Percentiles rank a stretch among this genome's conserved stretches.
Evolutionary conservation across 164 flowering plant species (phyloP).

Genomic region (Liriodendron chinense): DNA sequence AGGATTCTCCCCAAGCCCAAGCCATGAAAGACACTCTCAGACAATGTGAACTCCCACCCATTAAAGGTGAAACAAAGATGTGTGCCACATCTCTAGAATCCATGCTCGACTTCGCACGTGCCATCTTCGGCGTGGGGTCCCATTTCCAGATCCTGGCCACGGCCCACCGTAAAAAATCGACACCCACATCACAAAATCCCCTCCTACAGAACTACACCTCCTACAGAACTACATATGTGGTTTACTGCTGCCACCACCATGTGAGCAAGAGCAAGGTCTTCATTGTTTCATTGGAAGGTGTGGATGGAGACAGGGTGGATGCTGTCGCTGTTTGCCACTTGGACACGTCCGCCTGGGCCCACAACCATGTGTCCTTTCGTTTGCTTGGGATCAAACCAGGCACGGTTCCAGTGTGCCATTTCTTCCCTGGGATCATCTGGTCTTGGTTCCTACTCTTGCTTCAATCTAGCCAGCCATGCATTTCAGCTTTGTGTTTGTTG

Average conservation of each 20-base stretch:
- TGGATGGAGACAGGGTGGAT: conserved; percentile 36
- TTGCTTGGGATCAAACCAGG: conserved; percentile 39
- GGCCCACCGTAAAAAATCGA: neutral
- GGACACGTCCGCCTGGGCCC: conserved; percentile 53
- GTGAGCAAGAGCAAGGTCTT: conserved; percentile 28
- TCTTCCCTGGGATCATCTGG: conserved; percentile 44
- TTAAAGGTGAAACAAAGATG: conserved; percentile 38
- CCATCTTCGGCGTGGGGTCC: conserved; percentile 22
- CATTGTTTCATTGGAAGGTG: conserved; percentile 30
- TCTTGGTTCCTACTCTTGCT: conserved; percentile 36
- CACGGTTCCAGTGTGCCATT: conserved; percentile 47
- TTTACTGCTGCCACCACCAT: conserved; percentile 58
- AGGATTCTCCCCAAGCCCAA: conserved; percentile 43
- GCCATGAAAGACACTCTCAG: conserved; percentile 49
- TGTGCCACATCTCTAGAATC: conserved; percentile 48
- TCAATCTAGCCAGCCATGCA: neutral
- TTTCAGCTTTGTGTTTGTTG: neutral
- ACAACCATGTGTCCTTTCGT: conserved; percentile 33
- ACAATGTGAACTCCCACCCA: conserved; percentile 37
- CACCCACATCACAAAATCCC: neutral
- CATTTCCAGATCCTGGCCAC: conserved; percentile 24
- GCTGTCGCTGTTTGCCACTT: conserved; percentile 53
- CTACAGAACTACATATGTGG: conserved; percentile 40
- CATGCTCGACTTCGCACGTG: conserved; percentile 39
- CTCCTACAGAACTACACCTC: conserved; percentile 40